Percentiles rank a stretch among this genome's conserved stretches.
Conservation (phyloP, 495 filamentous ascomycete genomes). For the Thozetella sp. region DNA sequence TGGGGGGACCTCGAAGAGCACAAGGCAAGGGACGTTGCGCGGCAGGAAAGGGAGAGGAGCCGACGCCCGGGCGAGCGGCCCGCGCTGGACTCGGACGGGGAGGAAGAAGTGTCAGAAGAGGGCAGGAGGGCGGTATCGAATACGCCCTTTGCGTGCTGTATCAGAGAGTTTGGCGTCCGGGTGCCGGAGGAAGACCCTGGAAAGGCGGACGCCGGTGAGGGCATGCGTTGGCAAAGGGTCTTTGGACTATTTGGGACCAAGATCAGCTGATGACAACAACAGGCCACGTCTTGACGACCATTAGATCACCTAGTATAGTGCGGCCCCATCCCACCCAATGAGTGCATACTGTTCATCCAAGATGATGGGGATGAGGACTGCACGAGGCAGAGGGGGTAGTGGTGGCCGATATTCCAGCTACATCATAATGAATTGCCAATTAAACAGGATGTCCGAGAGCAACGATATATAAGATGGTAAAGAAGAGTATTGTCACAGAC, state of each 20-base stretch:
- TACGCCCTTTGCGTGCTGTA: slow-evolving; percentile 61
- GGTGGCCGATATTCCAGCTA: too few species aligned
- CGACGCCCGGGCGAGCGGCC: background rate
- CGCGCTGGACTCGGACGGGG: slow-evolving; percentile 20
- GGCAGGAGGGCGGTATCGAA: slow-evolving; percentile 27
- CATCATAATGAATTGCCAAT: too few species aligned
- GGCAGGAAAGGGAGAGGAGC: slow-evolving; percentile 3
- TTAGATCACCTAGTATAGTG: too few species aligned
- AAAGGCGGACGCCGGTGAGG: slow-evolving; percentile 31
- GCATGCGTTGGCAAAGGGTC: slow-evolving; percentile 45
- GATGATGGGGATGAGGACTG: too few species aligned
- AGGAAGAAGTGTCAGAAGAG: slow-evolving; percentile 12
- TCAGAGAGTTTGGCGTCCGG: slow-evolving; percentile 61
- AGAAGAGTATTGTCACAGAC: too few species aligned
- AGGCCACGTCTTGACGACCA: too few species aligned
- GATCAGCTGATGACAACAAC: slow-evolving; percentile 28
- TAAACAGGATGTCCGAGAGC: too few species aligned
- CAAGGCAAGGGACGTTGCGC: slow-evolving; percentile 35
- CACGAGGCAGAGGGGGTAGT: too few species aligned
- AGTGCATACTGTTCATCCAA: too few species aligned
- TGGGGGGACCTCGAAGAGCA: slow-evolving; percentile 87
- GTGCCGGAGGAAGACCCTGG: slow-evolving; percentile 20
- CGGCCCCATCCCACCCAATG: too few species aligned
- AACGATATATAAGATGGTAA: too few species aligned
- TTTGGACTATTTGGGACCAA: slow-evolving; percentile 59